Evolutionary conservation across 2,329 filamentous ascomycete species (phyloP), one percentile per base, ranked within the genome.

Genomic region (Bisporella sp.): DNA sequence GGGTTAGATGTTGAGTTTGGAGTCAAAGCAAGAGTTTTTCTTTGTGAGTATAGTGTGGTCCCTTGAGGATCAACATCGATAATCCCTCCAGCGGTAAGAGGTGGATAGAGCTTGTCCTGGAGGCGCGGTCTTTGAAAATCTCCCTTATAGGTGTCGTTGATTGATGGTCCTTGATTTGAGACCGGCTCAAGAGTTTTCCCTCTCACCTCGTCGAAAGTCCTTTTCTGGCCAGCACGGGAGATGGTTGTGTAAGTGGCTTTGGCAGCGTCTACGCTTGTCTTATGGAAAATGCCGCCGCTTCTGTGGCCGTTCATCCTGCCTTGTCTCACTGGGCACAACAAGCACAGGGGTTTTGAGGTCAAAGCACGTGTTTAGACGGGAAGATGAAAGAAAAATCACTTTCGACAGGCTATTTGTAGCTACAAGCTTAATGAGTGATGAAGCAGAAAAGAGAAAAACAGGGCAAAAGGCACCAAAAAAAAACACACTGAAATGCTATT

Each of bases 31-130:
- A 81, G 67, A 3, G 60, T 59, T 46, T 68, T 71, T 46, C 81
- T 71, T 60, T 85, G 82, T 0, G 79, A 76, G 60, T 81, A 81
- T 53, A 82, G 77, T 12, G 75, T 75, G 6, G 49, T 47, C 30
- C 57, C 53, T 11, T 49, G 43, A 13, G 48, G 39, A 45, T 61
- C 59, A 30, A 71, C 63, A 54, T 64, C 55, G 30, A 37, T 47
- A 55, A 85, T 77, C 31, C 66, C 63, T 62, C 76, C 78, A 12
- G 76, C 70, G 41, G 59, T 62, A 35, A 75, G 52, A 40, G 58
- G 56, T 39, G 42, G 47, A 12, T 51, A 48, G 29, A 41, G 41
- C 42, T 50, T 58, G 8, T 42, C 47, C 30, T 49, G 12, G 29
- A 58, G 33, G 1, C 33, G 44, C 31, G 55, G 57, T 35, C 54